Evolutionary conservation across 2,329 filamentous ascomycete species (phyloP), one percentile per base, ranked within the genome.

Genomic region (Arthrobotrys iridis): DNA sequence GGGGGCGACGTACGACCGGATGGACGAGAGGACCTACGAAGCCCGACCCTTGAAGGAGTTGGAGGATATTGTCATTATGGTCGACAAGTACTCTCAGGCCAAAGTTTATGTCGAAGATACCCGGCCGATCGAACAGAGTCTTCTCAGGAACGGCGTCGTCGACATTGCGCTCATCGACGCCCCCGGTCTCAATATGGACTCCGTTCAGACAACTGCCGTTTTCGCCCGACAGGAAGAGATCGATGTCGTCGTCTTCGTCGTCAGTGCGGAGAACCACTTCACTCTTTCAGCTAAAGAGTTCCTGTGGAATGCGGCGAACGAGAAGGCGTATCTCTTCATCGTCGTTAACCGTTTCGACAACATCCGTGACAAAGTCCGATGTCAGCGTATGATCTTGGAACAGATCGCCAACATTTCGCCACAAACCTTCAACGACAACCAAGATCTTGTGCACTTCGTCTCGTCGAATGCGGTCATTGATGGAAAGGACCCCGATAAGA

Each of bases 281-380:
- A 99, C 95, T 0, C 89, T 96, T 64, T 97, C 95, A 0, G 93
- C 95, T n/a, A 96, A 92, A 83, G 95, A 99, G 80, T 99, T 99
- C 80, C 97, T 99, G 77, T 91, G 92, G 85, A 94, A 94, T 58
- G 95, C 95, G 1, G 95, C 95, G 0, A 89, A 94, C 41, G 95
- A 99, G 81, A 99, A 99, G 83, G 94, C 95, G 0, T 99, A 99
- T 81, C 93, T 99, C 77, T 99, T 99, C 82, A 96, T 99, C 82
- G 95, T 99, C 11, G 95, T 99, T 78, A 99, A 99, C 81, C 93
- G 94, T 15, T 99, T 93, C 80, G 95, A 99, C 82, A 91, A 91
- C 76, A 98, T 99, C 79, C 87, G 91, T 77, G 93, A 98, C 82
- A 95, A 97, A 84, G 87, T 92, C 73, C 87, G 94, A 72, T 98